Conservation (phyloP, 768 basidiomycete species). For the Collybiopsis luxurians region DNA sequence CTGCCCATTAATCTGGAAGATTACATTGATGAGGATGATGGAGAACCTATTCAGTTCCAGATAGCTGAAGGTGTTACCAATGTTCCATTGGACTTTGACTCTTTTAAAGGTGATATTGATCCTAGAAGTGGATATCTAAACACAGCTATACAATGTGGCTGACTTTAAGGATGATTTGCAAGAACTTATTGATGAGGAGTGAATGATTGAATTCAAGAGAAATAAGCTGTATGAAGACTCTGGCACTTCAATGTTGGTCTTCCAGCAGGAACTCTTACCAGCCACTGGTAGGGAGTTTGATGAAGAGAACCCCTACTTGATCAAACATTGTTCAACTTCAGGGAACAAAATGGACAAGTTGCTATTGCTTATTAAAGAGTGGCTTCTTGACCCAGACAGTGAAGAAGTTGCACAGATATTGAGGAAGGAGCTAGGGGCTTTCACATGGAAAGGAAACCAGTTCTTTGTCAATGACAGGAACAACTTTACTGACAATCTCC, state of each 20-base stretch:
- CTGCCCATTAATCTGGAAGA: background rate
- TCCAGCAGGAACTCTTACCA: too few species aligned
- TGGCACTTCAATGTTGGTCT: too few species aligned
- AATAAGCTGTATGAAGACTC: constrained; percentile 1
- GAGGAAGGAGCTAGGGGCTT: constrained; percentile 12
- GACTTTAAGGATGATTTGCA: background rate
- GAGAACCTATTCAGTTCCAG: background rate
- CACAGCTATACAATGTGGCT: background rate
- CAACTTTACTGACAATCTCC: too few species aligned
- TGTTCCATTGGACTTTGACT: constrained; percentile 4
- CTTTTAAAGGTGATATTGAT: constrained; percentile 8
- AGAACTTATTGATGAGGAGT: background rate
- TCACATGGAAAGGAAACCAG: background rate
- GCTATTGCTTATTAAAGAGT: too few species aligned
- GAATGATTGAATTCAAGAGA: constrained; percentile 12
- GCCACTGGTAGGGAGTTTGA: too few species aligned
- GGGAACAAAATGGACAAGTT: too few species aligned
- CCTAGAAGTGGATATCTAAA: constrained; percentile 4
- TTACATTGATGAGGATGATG: background rate
- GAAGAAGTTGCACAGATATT: too few species aligned
- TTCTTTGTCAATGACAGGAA: background rate
- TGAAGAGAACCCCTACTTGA: too few species aligned
- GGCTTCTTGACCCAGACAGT: too few species aligned
- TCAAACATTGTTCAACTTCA: too few species aligned
- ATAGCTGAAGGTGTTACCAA: background rate